Percentiles rank a stretch among this genome's conserved stretches.
phyloP scores from a whole-genome alignment of 441 rosid species.

The Lepidium campestre region DNA sequence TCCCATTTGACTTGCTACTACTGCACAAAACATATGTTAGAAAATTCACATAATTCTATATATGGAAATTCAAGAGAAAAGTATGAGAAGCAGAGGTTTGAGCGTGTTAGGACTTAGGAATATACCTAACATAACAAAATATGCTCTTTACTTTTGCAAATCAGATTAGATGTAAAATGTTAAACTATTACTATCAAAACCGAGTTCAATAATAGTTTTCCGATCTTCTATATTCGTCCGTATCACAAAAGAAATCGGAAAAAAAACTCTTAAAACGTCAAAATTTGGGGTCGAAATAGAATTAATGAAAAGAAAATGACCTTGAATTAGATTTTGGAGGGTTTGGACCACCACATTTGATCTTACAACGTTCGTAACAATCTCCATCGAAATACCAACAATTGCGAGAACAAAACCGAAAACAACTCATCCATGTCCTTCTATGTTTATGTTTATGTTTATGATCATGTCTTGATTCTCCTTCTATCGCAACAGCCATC shows the following conservation, averaged over 20 bases:
- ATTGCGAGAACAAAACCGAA: slow-evolving; percentile 7
- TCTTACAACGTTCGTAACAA: slow-evolving; percentile 18
- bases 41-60: not conserved
- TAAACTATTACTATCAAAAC: too few relatives aligned
- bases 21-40: not conserved
- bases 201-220: too few relatives aligned
- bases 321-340: not conserved
- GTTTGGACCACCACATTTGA: slow-evolving; percentile 14
- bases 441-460: not conserved
- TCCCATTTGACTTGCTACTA: not conserved
- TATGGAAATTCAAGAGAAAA: not conserved
- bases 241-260: too few relatives aligned
- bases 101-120: too few relatives aligned
- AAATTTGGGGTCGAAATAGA: too few relatives aligned
- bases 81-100: not conserved
- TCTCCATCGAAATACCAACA: not conserved
- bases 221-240: too few relatives aligned
- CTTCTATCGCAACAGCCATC: not conserved
- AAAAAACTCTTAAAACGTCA: too few relatives aligned
- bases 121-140: too few relatives aligned
- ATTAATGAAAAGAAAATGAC: not conserved
- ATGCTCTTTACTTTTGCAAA: too few relatives aligned
- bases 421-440: not conserved
- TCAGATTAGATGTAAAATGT: too few relatives aligned
- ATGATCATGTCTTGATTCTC: not conserved